Base-by-base conservation (phyloP, 2,329 filamentous ascomycete genomes). In the Hypoxylon sp. region DNA sequence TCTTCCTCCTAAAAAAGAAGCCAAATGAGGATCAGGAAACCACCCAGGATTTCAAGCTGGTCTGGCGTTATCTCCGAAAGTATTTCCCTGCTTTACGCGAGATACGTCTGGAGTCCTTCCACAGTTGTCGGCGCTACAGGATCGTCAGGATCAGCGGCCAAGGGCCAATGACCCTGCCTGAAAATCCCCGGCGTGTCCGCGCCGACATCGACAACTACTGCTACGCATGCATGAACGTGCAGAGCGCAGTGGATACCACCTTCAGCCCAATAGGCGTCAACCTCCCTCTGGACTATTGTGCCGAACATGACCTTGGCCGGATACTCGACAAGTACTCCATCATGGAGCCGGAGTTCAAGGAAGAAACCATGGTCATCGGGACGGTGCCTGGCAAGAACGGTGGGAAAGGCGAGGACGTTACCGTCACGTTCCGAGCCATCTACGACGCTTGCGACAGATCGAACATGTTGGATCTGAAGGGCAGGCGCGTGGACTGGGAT, bases 11-110 rank as follows among this genome's bases (percentile, higher is more conserved):
- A 6, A 48, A 14, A 1, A 17, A 31, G n/a, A 3, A 27, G 5
- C 53, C 40, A 17, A 42, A 31, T n/a, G 54, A 63, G 7, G 37
- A 46, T 20, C 13, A 49, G 2, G 14, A 14, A 3, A 44, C 55
- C 13, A 48, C 62, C n/a, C 8, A 8, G 2, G 69, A 72, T 11
- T 72, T 70, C 46, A 42, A 48, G 30, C 22, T 22, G 6, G 65
- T 57, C 20, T 72, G 68, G 70, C n/a, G 44, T 17, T n/a, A 65
- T 8, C 13, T 72, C 14, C 62, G 68, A 20, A 25, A 31, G 25
- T 64, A 11, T 11, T 71, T 67, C 22, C 70, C 70, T 0, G 48
- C 61, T 11, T 44, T 72, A 14, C 68, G 70, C 25, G 57, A 67
- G n/a, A 71, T 72, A 35, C 31, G 37, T 7, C 48, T 72, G 13